A percentile compares a stretch with the other conserved stretches of the same genome.
Evolutionary conservation across 2,329 filamentous ascomycete genomes (phyloP).

Genomic region (Pochonia chlamydosporia): DNA sequence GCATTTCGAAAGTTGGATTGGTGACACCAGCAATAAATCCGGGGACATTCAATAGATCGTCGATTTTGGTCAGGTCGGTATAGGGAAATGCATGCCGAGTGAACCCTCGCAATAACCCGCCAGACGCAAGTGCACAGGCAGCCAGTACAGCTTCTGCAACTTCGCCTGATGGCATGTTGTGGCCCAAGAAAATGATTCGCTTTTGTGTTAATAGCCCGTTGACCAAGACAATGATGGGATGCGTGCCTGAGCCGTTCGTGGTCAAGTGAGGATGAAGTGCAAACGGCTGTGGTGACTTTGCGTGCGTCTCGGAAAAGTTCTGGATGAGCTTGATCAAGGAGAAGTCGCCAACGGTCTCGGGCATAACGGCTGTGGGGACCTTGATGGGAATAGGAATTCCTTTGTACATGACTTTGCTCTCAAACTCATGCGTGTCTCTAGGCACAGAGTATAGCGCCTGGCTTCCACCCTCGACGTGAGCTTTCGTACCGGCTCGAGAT

Average conservation of each 20-base stretch:
- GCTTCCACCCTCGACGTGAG: constrained; percentile 48
- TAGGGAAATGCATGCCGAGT: constrained; percentile 96
- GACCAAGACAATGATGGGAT: constrained; percentile 89
- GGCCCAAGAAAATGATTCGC: constrained; percentile 88
- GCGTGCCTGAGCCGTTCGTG: constrained; percentile 81
- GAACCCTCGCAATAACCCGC: constrained; percentile 87
- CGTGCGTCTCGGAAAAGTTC: constrained; percentile 79
- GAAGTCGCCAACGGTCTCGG: constrained; percentile 96
- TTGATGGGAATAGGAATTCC: constrained; percentile 96
- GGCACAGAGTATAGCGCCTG: constrained; percentile 68
- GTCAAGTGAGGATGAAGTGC: constrained; percentile 85
- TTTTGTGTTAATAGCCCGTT: constrained; percentile 97
- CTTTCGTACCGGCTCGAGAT: constrained; percentile 57
- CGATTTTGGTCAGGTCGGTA: constrained; percentile 95
- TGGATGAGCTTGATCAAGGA: constrained; percentile 96
- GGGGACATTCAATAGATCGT: constrained; percentile 90
- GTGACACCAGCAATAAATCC: constrained; percentile 98
- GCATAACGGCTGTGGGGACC: constrained; percentile 86
- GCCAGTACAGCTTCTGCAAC: constrained; percentile 97
- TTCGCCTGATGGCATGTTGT: constrained; percentile 91
- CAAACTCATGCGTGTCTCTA: constrained; percentile 95
- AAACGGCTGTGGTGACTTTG: constrained; percentile 80
- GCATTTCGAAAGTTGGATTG: constrained; percentile 90
- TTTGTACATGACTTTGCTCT: constrained; percentile 92
- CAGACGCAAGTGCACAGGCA: constrained; percentile 90